Conservation (phyloP, 805 yeast species). For the Nakazawaea laoshanensis region DNA sequence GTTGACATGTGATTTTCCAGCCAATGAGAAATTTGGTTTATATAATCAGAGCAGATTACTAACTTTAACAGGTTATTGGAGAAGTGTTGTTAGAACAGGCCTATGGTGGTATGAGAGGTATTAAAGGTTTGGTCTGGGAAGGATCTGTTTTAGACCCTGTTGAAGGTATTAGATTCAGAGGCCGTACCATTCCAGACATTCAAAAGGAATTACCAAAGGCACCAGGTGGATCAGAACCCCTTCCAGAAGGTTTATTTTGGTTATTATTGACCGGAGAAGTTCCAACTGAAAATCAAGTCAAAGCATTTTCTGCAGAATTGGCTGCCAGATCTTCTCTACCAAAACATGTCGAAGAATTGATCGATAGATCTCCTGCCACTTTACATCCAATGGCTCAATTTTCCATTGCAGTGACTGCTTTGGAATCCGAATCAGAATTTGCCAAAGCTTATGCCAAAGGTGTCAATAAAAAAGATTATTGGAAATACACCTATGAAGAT, state of each 20-base stretch:
- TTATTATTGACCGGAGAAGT: conserved; percentile 74
- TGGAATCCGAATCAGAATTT: conserved; percentile 75
- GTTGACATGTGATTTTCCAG: conserved; percentile 19
- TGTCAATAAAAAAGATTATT: conserved; percentile 74
- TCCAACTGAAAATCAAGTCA: conserved; percentile 65
- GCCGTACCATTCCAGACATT: conserved; percentile 74
- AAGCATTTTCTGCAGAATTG: conserved; percentile 64
- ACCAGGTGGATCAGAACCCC: conserved; percentile 53
- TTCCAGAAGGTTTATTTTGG: conserved; percentile 82
- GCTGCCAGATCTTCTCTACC: conserved; percentile 76
- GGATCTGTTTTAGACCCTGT: conserved; percentile 79
- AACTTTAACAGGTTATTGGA: conserved; percentile 39
- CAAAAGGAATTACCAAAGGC: conserved; percentile 70
- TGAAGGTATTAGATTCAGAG: conserved; percentile 84
- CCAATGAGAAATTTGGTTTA: neutral
- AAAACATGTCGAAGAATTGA: conserved; percentile 63
- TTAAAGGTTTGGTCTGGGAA: conserved; percentile 82
- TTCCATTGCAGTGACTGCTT: conserved; percentile 73
- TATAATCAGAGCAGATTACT: neutral
- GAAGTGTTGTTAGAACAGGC: conserved; percentile 74
- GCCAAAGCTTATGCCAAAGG: conserved; percentile 83
- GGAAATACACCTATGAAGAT: conserved; percentile 80
- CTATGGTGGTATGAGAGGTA: conserved; percentile 89
- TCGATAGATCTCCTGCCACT: conserved; percentile 66
- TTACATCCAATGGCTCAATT: conserved; percentile 90